Percentiles rank a stretch among this genome's conserved stretches.
These are phyloP conservation scores for Nevesoporus exiguus DNA, from an alignment of 768 basidiomycete genomes.

Conservation along the genomic window DNA sequence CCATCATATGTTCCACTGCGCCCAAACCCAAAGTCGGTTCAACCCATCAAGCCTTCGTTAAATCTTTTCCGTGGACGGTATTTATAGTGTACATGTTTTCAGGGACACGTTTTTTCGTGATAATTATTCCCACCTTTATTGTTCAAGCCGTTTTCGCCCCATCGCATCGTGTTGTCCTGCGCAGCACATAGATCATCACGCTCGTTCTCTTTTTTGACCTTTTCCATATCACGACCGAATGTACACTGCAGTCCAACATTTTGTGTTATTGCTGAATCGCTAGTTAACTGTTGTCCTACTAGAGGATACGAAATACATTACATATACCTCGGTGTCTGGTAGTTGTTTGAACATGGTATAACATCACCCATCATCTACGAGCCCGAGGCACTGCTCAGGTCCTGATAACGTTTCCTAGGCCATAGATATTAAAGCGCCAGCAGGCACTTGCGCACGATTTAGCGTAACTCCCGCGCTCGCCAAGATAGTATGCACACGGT, in stretches of 20 bases:
- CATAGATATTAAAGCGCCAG: too few species aligned
- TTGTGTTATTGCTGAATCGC: neutral
- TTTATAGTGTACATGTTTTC: conserved; percentile 4
- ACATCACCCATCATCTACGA: too few species aligned
- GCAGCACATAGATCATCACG: neutral
- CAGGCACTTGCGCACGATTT: too few species aligned
- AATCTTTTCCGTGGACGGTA: conserved; percentile 9
- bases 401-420: too few species aligned
- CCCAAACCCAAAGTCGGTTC: neutral
- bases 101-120: conserved; percentile 7
- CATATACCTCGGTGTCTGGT: neutral
- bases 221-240: neutral
- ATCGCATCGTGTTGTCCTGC: neutral
- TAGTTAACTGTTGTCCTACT: neutral
- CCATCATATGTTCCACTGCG: conserved; percentile 6
- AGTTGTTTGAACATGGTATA: too few species aligned
- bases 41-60: neutral
- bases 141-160: neutral
- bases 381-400: too few species aligned
- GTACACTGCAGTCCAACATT: neutral
- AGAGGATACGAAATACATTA: neutral
- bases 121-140: neutral
- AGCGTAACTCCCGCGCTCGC: too few species aligned
- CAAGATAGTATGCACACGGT: too few species aligned
- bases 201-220: neutral